These are phyloP conservation scores for Lanmaoa pseudosensibilis DNA, from an alignment of 768 basidiomycete species.

Conservation along the genomic window DNA sequence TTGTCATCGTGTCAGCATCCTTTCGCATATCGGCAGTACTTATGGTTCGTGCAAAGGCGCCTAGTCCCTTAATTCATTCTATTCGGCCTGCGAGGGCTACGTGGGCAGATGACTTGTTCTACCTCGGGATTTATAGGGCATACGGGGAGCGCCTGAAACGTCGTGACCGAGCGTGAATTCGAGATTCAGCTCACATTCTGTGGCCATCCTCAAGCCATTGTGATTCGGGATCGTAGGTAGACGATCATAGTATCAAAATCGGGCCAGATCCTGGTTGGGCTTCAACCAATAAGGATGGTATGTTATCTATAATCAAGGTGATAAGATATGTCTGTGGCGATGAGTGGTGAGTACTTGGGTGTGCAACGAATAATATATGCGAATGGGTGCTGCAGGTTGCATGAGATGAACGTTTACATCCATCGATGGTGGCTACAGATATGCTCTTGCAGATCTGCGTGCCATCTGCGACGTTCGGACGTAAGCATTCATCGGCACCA, in stretches of 20 bases:
- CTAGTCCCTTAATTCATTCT: not conserved
- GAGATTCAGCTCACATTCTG: not conserved
- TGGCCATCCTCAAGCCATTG: not conserved
- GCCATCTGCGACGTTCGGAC: constrained; percentile 43
- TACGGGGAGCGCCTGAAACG: not conserved
- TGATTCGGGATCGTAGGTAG: not conserved
- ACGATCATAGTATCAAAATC: not conserved
- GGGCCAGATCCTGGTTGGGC: not conserved
- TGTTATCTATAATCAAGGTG: constrained; percentile 24
- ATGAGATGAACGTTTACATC: not conserved
- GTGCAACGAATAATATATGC: constrained; percentile 20
- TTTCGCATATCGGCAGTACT: not conserved
- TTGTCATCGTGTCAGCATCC: not conserved
- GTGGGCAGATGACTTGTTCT: not conserved
- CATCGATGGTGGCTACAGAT: constrained; percentile 34
- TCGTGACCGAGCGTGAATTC: not conserved
- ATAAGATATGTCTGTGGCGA: constrained; percentile 31
- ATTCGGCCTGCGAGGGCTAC: no score
- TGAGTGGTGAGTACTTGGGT: constrained; percentile 33
- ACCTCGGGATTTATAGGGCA: not conserved
- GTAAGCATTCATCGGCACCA: not conserved
- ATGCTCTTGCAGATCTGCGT: constrained; percentile 50
- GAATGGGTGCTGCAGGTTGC: constrained; percentile 7
- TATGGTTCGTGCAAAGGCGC: not conserved
- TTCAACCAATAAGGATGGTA: constrained; percentile 8